phyloP scores from a whole-genome alignment of 257 asterid species.

The Scutellaria barbata region DNA sequence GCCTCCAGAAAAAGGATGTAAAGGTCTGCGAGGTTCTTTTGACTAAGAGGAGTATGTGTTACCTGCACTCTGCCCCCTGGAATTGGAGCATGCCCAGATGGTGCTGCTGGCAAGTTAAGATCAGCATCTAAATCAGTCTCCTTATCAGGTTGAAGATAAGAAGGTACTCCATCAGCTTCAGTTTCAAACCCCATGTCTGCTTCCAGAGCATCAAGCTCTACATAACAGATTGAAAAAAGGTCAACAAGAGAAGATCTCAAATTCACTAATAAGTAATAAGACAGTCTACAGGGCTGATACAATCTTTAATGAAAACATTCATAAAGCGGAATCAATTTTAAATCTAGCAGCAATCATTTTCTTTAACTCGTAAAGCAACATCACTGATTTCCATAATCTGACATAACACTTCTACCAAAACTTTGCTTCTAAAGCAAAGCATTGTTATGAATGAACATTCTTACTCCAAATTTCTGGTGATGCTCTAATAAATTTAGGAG shows the following conservation, averaged over 20 bases:
- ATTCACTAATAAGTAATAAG: not conserved
- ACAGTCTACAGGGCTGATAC: no score
- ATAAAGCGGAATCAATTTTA: not conserved
- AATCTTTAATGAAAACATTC: no score
- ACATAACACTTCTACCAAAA: constrained; percentile 14
- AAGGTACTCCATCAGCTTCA: constrained; percentile 84
- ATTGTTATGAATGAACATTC: constrained; percentile 9
- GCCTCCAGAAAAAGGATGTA: constrained; percentile 22
- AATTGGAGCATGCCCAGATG: constrained; percentile 63
- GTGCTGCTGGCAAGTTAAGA: constrained; percentile 92
- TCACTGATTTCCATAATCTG: not conserved
- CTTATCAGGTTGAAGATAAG: constrained; percentile 92
- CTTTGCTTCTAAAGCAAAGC: not conserved
- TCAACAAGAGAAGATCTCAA: not conserved
- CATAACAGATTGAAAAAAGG: constrained; percentile 24
- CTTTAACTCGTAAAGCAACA: not conserved
- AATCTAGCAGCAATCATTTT: constrained; percentile 2
- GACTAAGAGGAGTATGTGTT: constrained; percentile 15
- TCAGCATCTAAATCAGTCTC: constrained; percentile 77
- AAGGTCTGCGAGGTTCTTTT: constrained; percentile 5
- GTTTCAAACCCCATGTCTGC: constrained; percentile 96
- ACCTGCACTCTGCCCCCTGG: constrained; percentile 75
- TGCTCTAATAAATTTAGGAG: constrained; percentile 5
- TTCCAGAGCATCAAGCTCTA: constrained; percentile 99
- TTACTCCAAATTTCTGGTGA: constrained; percentile 10